phyloP scores from a whole-genome alignment of 2,329 filamentous ascomycete species.

The Cordyceps fumosorosea region DNA sequence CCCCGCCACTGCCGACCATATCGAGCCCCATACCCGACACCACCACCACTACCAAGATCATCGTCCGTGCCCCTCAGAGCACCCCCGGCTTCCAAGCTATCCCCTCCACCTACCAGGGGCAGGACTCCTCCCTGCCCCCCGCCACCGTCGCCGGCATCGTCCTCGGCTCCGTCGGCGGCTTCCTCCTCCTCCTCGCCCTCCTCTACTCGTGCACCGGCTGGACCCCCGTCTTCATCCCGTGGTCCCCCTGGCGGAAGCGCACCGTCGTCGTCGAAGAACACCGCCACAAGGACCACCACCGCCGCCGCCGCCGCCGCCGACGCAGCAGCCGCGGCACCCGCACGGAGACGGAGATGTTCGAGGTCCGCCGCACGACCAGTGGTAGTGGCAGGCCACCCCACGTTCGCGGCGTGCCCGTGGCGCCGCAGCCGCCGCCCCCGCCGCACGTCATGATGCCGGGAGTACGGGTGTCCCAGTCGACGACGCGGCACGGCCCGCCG shows the following conservation, averaged over 20 bases:
- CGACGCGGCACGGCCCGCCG: not conserved
- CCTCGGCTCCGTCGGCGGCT: slow-evolving; percentile 40
- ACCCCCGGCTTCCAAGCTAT: slow-evolving; percentile 23
- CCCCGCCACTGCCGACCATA: not conserved
- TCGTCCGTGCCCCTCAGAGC: slow-evolving; percentile 5
- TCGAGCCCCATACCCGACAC: not conserved
- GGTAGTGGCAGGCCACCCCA: not conserved
- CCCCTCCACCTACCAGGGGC: slow-evolving; percentile 29
- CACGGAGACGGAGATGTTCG: slow-evolving; percentile 23
- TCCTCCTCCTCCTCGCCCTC: slow-evolving; percentile 46
- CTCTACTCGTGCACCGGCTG: slow-evolving; percentile 44
- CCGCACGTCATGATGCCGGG: slow-evolving; percentile 6
- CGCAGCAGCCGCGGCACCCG: slow-evolving; percentile 9
- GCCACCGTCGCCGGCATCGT: slow-evolving; percentile 39
- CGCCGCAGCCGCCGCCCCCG: slow-evolving; percentile 13
- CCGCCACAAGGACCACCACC: slow-evolving; percentile 6
- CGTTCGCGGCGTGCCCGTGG: not conserved
- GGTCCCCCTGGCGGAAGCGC: slow-evolving; percentile 6
- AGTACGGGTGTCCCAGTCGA: slow-evolving; percentile 1
- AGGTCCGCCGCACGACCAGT: slow-evolving; percentile 19
- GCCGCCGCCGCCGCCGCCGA: slow-evolving; percentile 14
- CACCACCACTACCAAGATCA: not conserved
- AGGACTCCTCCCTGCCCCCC: slow-evolving; percentile 30
- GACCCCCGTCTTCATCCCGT: slow-evolving; percentile 27
- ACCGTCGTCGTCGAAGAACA: slow-evolving; percentile 8